phyloP scores from a whole-genome alignment of 2,329 filamentous ascomycete species.

The Aspergillus udagawae region DNA sequence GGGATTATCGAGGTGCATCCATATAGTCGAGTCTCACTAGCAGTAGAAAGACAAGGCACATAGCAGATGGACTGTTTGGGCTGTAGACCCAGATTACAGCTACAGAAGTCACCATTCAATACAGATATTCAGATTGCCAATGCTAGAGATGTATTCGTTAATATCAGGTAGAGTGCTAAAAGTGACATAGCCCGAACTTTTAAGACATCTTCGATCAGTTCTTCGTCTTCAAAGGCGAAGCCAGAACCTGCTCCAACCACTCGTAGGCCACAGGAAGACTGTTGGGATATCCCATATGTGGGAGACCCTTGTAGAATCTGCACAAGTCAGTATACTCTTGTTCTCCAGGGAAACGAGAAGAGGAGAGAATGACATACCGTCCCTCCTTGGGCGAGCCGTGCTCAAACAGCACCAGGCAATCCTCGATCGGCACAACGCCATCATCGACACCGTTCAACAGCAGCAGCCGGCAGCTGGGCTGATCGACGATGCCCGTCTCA shows the following conservation, averaged over 20 bases:
- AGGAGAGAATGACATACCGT: constrained; percentile 34
- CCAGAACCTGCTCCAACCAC: constrained; percentile 33
- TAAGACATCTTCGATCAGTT: constrained; percentile 12
- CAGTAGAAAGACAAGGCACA: too few relatives aligned
- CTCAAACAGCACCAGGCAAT: constrained; percentile 61
- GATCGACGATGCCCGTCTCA: constrained; percentile 54
- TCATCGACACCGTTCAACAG: constrained; percentile 62
- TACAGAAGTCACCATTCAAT: background rate
- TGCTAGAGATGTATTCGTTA: background rate
- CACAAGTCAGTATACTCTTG: background rate
- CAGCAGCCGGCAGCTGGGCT: constrained; percentile 54
- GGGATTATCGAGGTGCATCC: too few relatives aligned
- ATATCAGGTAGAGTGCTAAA: background rate
- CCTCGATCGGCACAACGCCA: constrained; percentile 65
- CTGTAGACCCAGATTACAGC: too few relatives aligned
- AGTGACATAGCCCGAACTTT: background rate
- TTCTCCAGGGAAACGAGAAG: too few relatives aligned
- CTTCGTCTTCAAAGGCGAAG: constrained; percentile 15
- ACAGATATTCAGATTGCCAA: background rate
- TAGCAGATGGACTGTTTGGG: too few relatives aligned
- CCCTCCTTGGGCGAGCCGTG: constrained; percentile 63
- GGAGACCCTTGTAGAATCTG: constrained; percentile 53
- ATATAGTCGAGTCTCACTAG: too few relatives aligned
- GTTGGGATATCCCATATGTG: constrained; percentile 66
- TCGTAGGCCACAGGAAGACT: constrained; percentile 36